Base-by-base conservation (phyloP, 2,329 filamentous ascomycete genomes). In the Leptographium flavum region DNA sequence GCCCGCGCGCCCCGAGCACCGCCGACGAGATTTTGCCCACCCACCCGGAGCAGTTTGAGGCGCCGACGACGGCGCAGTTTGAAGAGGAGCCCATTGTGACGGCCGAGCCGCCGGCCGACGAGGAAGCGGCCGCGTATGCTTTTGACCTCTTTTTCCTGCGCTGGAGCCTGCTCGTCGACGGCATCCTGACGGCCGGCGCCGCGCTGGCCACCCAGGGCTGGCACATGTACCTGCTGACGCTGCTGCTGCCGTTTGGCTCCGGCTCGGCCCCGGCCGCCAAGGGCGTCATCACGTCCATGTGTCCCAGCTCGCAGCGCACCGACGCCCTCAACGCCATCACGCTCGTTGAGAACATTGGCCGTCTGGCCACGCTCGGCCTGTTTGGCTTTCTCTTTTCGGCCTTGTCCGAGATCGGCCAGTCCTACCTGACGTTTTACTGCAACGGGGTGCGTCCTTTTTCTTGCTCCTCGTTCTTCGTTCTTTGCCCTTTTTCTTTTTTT, bases 191-290 rank as follows among this genome's bases (percentile, higher is more conserved):
- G 0, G 73, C 73, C 2, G 63, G 76, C 1, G 73, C 78, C 0
- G 73, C 75, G 0, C 79, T 83, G 50, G 76, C 79, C 0, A 75
- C 70, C 0, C 48, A 73, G 40, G 69, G 70, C 1, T 84, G 79
- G 19, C 93, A 95, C 65, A 94, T 92, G 11, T 98, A 96, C 60
- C 92, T 92, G 2, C 92, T 98, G 28, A 98, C 90, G 4, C 79
- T 92, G 47, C 81, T 98, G 52, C 65, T 96, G 0, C 81, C 81
- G 0, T 74, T 85, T 27, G 79, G 77, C 0, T 81, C 80, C 0
- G 81, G 81, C 0, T 80, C 80, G 0, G 81, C 79, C 0, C 72
- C 79, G 0, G 78, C 81, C 0, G 78, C 79, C 1, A 86, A 85
- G 52, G 81, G 81, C 1, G 77, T 81, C n/a, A 83, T 85, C 48